These are phyloP conservation scores for Arachnomyces sp. DNA, from an alignment of 2,329 filamentous ascomycete genomes.

Conservation along the genomic window DNA sequence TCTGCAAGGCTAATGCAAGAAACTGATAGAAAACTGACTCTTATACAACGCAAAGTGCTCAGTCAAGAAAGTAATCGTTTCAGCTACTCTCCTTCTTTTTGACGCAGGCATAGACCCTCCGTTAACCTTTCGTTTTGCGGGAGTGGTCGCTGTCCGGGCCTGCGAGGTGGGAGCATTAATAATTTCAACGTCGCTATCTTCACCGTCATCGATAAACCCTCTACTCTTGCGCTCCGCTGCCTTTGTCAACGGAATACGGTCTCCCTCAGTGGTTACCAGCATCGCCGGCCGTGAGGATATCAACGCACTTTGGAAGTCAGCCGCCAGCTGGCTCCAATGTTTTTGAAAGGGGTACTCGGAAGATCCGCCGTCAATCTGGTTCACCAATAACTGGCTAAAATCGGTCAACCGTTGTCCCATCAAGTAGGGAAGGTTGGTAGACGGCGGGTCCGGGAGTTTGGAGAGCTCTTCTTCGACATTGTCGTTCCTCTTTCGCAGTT, in stretches of 20 bases:
- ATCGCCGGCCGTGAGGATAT: constrained; percentile 34
- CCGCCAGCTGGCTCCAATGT: constrained; percentile 38
- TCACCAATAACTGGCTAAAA: constrained; percentile 49
- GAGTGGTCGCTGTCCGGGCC: not conserved
- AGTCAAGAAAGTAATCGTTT: not conserved
- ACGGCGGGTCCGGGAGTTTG: constrained; percentile 57
- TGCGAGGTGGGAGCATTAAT: too few relatives aligned
- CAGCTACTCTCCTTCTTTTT: constrained; percentile 5
- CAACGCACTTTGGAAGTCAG: constrained; percentile 44
- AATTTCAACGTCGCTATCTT: not conserved
- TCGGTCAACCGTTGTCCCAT: constrained; percentile 52
- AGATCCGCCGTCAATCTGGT: constrained; percentile 45
- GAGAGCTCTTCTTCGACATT: constrained; percentile 49
- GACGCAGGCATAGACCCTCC: not conserved
- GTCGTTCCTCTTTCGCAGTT: constrained; percentile 41
- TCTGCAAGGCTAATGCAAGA: too few relatives aligned
- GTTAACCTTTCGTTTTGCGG: constrained; percentile 7
- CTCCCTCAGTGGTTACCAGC: constrained; percentile 22
- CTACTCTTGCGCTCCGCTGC: constrained; percentile 12
- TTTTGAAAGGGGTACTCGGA: constrained; percentile 34
- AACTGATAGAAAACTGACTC: not conserved
- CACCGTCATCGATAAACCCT: constrained; percentile 2
- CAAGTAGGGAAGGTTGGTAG: constrained; percentile 55
- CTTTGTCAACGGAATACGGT: constrained; percentile 30
- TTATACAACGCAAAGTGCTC: constrained; percentile 1